Evolutionary conservation across 208 protist genomes (phyloP).

Genomic region (Wallacemonas sp.): DNA sequence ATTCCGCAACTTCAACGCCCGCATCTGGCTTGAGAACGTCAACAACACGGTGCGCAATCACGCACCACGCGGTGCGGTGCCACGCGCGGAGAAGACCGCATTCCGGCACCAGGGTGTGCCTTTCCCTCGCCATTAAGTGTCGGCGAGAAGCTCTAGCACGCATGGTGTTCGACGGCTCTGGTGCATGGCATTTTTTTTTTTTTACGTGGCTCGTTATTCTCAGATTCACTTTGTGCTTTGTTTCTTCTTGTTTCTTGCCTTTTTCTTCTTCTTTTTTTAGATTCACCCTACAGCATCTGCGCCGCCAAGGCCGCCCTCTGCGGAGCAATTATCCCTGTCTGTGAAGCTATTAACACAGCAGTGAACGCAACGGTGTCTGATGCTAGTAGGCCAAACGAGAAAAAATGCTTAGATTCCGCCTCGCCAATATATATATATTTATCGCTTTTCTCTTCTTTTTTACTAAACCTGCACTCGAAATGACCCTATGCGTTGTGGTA

Average conservation of each 20-base stretch:
- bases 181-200: too few relatives aligned
- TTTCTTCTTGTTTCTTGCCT: conserved; percentile 8
- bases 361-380: too few relatives aligned
- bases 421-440: not conserved
- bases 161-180: too few relatives aligned
- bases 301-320: too few relatives aligned
- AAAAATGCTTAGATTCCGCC: not conserved
- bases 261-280: not conserved
- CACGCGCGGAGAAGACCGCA: conserved; percentile 22
- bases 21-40: conserved; percentile 91
- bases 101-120: conserved; percentile 20
- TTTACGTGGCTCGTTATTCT: too few relatives aligned
- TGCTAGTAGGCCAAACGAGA: too few relatives aligned
- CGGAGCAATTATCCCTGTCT: too few relatives aligned
- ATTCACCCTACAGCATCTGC: too few relatives aligned
- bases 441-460: conserved; percentile 8
- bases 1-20: conserved; percentile 78
- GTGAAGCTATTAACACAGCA: too few relatives aligned
- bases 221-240: too few relatives aligned
- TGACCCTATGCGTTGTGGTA: too few relatives aligned
- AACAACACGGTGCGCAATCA: conserved; percentile 45
- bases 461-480: not conserved
- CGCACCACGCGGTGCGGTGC: conserved; percentile 35
- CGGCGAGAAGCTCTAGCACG: too few relatives aligned
- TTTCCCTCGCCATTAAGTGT: not conserved